phyloP scores from a whole-genome alignment of 2,329 filamentous ascomycete genomes.

The Fusarium sp. region DNA sequence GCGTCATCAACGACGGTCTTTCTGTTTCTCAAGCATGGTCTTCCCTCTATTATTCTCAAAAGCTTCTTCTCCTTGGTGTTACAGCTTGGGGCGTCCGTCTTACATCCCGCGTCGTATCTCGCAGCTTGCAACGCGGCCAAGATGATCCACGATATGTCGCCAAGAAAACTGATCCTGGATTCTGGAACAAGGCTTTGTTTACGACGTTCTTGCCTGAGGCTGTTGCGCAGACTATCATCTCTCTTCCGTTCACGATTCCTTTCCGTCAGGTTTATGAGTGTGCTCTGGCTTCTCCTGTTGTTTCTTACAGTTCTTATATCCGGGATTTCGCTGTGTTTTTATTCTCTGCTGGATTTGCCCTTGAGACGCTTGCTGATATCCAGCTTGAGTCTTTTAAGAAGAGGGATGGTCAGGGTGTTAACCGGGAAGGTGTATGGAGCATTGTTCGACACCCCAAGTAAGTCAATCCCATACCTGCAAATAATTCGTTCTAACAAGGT shows the following conservation, averaged over 20 bases:
- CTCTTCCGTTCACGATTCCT: constrained; percentile 16
- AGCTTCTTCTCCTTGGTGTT: constrained; percentile 7
- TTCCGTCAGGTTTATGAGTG: constrained; percentile 8
- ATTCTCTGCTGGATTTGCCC: constrained; percentile 2
- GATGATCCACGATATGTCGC: constrained; percentile 12
- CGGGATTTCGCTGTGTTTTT: constrained; percentile 1
- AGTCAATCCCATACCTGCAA: too few species aligned
- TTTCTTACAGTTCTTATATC: not conserved
- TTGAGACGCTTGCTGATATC: constrained; percentile 5
- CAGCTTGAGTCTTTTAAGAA: constrained; percentile 24
- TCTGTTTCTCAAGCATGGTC: constrained; percentile 6
- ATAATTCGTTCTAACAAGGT: not conserved
- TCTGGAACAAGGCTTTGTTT: constrained; percentile 13
- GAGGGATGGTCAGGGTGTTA: not conserved
- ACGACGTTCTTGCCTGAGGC: constrained; percentile 14
- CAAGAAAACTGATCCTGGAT: not conserved
- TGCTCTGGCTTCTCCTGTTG: constrained; percentile 3
- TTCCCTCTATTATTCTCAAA: not conserved
- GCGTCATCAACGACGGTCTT: not conserved
- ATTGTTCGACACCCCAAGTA: constrained; percentile 30
- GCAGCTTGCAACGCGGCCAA: constrained; percentile 9
- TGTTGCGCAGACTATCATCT: constrained; percentile 15
- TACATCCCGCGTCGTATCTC: not conserved
- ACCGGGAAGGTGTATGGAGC: constrained; percentile 15
- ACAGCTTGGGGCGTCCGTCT: constrained; percentile 15